Evolutionary conservation across 2,329 filamentous ascomycete genomes (phyloP).

Genomic region (Fusarium beomiforme): DNA sequence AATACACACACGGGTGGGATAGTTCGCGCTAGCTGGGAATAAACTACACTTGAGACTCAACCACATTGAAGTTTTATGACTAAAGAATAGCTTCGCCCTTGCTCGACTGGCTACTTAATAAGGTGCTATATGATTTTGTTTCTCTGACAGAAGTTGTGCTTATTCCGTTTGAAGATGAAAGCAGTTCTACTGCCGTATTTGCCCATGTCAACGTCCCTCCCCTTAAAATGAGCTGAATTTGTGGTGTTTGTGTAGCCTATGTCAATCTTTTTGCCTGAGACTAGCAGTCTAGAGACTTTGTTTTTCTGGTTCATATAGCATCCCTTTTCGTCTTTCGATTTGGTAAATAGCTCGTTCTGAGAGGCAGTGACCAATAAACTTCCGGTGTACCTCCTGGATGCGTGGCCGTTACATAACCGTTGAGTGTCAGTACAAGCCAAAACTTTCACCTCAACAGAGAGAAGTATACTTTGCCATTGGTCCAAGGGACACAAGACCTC

Average conservation of each 20-base stretch:
- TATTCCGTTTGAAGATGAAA: no score
- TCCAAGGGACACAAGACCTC: background rate
- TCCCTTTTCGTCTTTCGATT: background rate
- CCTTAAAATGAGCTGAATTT: background rate
- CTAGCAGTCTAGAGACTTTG: background rate
- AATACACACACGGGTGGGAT: no score
- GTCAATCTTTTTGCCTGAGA: background rate
- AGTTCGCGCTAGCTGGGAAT: no score
- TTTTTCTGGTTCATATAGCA: background rate
- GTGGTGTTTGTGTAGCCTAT: background rate
- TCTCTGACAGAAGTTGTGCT: no score
- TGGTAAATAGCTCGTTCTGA: background rate
- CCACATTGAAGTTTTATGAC: no score
- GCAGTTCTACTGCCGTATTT: no score
- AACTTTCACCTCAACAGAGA: background rate
- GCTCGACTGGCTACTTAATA: no score
- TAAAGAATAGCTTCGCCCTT: no score
- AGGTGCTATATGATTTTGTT: no score
- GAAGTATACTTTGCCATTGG: background rate
- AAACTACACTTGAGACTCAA: no score
- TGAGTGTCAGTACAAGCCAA: background rate
- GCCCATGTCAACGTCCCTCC: no score
- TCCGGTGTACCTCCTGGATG: background rate
- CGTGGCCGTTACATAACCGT: background rate
- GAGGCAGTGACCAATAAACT: background rate